Percentiles rank a stretch among this genome's conserved stretches.
phyloP scores from a whole-genome alignment of 2,329 filamentous ascomycete genomes.

The Ambrosiella cleistominuta region DNA sequence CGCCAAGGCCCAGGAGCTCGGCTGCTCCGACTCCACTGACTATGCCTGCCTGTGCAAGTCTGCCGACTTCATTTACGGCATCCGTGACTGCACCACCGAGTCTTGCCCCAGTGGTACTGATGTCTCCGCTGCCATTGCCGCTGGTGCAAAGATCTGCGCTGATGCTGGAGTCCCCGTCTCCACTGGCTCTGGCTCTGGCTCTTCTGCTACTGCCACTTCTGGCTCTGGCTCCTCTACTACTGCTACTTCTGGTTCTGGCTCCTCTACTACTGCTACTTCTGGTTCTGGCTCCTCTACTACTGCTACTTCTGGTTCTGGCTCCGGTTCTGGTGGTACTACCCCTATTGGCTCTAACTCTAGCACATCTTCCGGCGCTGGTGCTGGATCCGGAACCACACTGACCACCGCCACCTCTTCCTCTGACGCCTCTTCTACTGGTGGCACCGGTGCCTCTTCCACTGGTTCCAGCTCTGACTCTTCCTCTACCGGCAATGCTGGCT shows the following conservation, averaged over 20 bases:
- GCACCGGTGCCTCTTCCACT: constrained; percentile 14
- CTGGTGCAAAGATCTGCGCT: constrained; percentile 24
- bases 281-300: constrained; percentile 4
- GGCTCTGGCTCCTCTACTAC: constrained; percentile 5
- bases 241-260: constrained; percentile 14
- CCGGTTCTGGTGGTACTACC: background rate
- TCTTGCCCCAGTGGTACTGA: constrained; percentile 22
- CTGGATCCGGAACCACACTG: constrained; percentile 13
- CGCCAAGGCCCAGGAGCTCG: constrained; percentile 25
- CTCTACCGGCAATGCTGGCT: constrained; percentile 11
- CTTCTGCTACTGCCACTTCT: constrained; percentile 14
- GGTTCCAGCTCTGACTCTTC: constrained; percentile 12
- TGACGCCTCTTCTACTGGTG: constrained; percentile 12
- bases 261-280: no score
- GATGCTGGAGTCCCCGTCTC: constrained; percentile 6
- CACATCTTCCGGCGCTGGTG: background rate
- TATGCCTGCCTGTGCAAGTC: constrained; percentile 30
- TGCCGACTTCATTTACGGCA: constrained; percentile 29
- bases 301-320: constrained; percentile 14
- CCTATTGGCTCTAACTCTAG: background rate
- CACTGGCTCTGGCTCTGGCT: constrained; percentile 9
- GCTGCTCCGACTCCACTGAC: constrained; percentile 25
- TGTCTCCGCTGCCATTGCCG: constrained; percentile 23
- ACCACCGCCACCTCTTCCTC: constrained; percentile 16
- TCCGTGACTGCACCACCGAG: constrained; percentile 33